Base-by-base conservation (phyloP, 2,329 filamentous ascomycete species). In the Colletotrichum liaoningense region DNA sequence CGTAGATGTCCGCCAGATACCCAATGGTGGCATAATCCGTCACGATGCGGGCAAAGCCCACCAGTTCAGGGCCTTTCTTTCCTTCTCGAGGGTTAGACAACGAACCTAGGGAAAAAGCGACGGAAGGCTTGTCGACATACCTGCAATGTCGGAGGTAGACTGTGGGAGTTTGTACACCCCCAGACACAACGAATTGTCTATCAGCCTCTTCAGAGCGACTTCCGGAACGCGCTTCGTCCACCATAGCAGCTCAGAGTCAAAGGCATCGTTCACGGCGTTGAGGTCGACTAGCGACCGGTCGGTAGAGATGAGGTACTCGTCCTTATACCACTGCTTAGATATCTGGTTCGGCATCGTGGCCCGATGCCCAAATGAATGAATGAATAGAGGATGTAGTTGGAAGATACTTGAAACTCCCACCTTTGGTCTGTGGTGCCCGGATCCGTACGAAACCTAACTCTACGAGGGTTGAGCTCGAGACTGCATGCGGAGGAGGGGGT, bases 1-100 rank as follows among this genome's bases (percentile, higher is more conserved):
- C 84, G 79, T 92, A 94, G 24, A 94, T 90, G 77, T 94, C 93
- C 30, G 92, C 92, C 67, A 86, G 82, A 72, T 76, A 76, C 22
- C 56, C 72, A 26, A 74, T 38, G 49, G 68, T 73, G 38, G 69
- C 63, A 22, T 74, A 74, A 56, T 76, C 75, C n/a, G 75, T 76
- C 26, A 76, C 60, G 33, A 74, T 33, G 4, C 75, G 83, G 59
- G 83, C 81, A 67, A 86, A 81, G 69, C 84, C 84, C 65, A 84
- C 81, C 78, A 86, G 81, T 30, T 79, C 78, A 55, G 82, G 78
- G 14, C 78, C 75, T 26, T 80, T 56, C 22, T 62, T 75, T 26
- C 75, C 75, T 76, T 28, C 1, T 5, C 3, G 9, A 4, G 3
- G 12, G 38, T 63, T 5, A 63, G 71, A 5, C 54, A 19, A 59